Base-by-base conservation (phyloP, 1,139 yeast genomes). In the Yamadazyma oceani region DNA sequence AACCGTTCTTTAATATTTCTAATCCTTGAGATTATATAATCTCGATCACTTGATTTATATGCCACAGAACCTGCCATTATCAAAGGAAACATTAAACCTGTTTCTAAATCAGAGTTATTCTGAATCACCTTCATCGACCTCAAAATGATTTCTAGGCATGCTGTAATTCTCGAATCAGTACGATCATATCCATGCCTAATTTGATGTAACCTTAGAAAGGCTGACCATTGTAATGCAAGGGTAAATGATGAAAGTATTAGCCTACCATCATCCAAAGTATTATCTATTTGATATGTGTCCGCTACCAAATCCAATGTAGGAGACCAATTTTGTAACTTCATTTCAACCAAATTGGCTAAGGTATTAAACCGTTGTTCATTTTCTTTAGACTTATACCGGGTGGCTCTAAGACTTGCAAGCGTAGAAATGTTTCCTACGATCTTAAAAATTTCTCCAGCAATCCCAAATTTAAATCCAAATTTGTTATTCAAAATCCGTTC, bases 1-100 rank as follows among this genome's bases (percentile, higher is more conserved):
- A 53, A 36, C 17, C 53, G 34, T 5, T 45, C 36, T 27, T 42
- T 44, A 12, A 53, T 53, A 15, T 36, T 32, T 14, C 43, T 35
- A 3, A 53, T 37, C 30, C 55, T 39, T 7, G 43, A 28, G 12
- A 50, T 19, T 17, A 53, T 48, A 28, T 49, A 51, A 10, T 41
- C 45, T 26, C 55, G 32, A 36, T 53, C 57, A 3, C 34, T 33
- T 4, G 32, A 28, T 16, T 45, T 40, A 27, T 45, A 43, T 4
- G 54, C 51, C 13, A 51, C 56, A 11, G 55, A 49, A 2, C 57
- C 58, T 4, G 56, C 57, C 57, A 53, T 51, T 11, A 53, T 41
- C 31, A 53, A 40, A n/a, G 58, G 58, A 40, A 53, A 53, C 50
- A 53, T 38, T 9, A 53, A 37, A 6, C 57, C 53, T 2, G 55